These are phyloP conservation scores for Heterobasidion parviporum DNA, from an alignment of 1,284 basidiomycete genomes.

Conservation along the genomic window DNA sequence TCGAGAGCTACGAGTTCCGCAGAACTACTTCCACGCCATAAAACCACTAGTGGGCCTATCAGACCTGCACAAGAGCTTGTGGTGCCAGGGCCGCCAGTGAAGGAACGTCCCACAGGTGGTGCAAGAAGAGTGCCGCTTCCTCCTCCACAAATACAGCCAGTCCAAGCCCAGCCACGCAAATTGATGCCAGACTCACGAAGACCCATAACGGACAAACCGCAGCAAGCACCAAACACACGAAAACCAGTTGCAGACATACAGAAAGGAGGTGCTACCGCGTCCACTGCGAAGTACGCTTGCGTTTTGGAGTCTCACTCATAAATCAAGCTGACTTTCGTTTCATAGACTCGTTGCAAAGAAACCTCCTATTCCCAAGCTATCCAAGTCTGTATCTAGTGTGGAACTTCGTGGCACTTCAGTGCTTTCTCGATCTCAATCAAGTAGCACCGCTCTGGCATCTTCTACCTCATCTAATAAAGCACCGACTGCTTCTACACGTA, in stretches of 20 bases:
- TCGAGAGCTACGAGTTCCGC: not conserved
- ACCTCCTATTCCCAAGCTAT: not conserved
- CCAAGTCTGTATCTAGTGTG: not conserved
- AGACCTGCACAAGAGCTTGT: slow-evolving; percentile 1
- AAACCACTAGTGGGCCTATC: not conserved
- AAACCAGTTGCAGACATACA: slow-evolving; percentile 6
- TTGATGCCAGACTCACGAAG: not conserved
- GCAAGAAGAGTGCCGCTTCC: slow-evolving; percentile 28
- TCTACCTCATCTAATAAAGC: not conserved
- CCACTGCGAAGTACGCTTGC: not conserved
- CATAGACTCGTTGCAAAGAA: not conserved
- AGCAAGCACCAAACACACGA: too few relatives aligned
- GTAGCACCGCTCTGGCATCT: not conserved
- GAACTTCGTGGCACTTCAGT: not conserved
- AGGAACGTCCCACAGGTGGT: slow-evolving; percentile 14
- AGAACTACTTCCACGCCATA: not conserved
- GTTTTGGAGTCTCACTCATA: too few relatives aligned
- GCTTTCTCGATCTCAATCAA: not conserved
- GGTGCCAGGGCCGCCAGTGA: slow-evolving; percentile 1
- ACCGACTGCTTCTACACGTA: not conserved
- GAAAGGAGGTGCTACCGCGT: not conserved
- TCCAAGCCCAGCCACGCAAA: slow-evolving; percentile 4
- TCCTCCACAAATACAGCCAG: not conserved
- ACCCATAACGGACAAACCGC: too few relatives aligned
- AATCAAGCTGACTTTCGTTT: too few relatives aligned